A percentile compares a stretch with the other conserved stretches of the same genome.
phyloP scores from a whole-genome alignment of 1,139 yeast genomes.

The Geotrichum aggregatum region DNA sequence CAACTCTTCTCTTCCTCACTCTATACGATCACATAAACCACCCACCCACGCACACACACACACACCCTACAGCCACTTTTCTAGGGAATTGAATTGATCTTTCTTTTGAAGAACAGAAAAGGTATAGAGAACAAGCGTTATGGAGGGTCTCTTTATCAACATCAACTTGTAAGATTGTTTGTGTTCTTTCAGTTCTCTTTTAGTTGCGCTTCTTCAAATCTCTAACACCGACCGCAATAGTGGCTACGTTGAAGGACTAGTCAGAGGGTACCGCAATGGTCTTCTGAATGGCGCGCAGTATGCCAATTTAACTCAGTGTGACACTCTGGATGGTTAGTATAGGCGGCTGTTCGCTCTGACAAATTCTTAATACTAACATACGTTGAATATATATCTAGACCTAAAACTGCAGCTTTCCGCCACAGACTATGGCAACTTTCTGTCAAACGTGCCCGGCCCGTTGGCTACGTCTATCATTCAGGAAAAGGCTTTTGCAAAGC shows the following conservation, averaged over 20 bases:
- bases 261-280: conserved; percentile 89
- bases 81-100: too few relatives aligned
- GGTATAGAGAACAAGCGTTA: too few relatives aligned
- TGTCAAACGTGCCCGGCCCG: conserved; percentile 77
- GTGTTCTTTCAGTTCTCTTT: background rate
- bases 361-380: background rate
- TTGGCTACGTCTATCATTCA: conserved; percentile 80
- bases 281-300: conserved; percentile 74
- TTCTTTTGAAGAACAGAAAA: too few relatives aligned
- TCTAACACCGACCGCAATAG: conserved; percentile 28
- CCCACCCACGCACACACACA: background rate
- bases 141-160: conserved; percentile 89
- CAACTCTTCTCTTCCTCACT: background rate
- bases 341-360: background rate
- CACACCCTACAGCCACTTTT: too few relatives aligned
- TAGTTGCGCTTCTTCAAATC: background rate
- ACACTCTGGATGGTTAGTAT: conserved; percentile 58
- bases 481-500: conserved; percentile 66
- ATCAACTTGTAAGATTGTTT: conserved; percentile 50
- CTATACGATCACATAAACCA: background rate
- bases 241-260: conserved; percentile 91
- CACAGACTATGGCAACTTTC: conserved; percentile 90
- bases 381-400: conserved; percentile 52
- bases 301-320: conserved; percentile 91
- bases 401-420: conserved; percentile 88